Conservation (phyloP, 495 filamentous ascomycete genomes). For the Bryoglossum gracile region DNA sequence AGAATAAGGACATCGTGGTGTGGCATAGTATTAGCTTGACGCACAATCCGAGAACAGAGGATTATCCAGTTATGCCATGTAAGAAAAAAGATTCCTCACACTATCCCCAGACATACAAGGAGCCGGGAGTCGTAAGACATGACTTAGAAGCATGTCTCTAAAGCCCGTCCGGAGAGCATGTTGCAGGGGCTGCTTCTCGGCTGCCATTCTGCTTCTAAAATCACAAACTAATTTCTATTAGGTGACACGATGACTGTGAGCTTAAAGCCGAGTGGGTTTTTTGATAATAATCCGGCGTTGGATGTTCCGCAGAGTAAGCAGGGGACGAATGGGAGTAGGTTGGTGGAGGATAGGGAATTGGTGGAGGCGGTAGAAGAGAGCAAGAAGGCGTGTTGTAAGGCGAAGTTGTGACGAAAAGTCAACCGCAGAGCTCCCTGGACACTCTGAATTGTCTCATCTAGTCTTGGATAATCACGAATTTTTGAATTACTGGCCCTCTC, state of each 20-base stretch:
- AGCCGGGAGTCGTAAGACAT: too few species aligned
- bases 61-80: slow-evolving; percentile 54
- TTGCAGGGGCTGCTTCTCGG: too few species aligned
- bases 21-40: slow-evolving; percentile 57
- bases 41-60: slow-evolving; percentile 47
- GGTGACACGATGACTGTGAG: slow-evolving; percentile 51
- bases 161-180: too few species aligned
- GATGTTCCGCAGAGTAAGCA: slow-evolving; percentile 62
- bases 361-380: slow-evolving; percentile 24
- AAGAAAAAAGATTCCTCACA: too few species aligned
- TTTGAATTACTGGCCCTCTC: too few species aligned
- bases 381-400: slow-evolving; percentile 30
- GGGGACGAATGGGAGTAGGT: slow-evolving; percentile 40
- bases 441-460: too few species aligned
- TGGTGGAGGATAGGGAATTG: slow-evolving; percentile 31
- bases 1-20: slow-evolving; percentile 47
- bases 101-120: too few species aligned
- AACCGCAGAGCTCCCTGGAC: too few species aligned
- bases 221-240: too few species aligned
- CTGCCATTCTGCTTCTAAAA: too few species aligned
- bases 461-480: too few species aligned
- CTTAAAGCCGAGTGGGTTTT: slow-evolving; percentile 67
- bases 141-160: too few species aligned
- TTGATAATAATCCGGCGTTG: slow-evolving; percentile 63
- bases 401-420: slow-evolving; percentile 31